Evolutionary conservation across 306 rosid species (phyloP), one percentile per base, ranked within the genome.

Genomic region (Sindora glabra): DNA sequence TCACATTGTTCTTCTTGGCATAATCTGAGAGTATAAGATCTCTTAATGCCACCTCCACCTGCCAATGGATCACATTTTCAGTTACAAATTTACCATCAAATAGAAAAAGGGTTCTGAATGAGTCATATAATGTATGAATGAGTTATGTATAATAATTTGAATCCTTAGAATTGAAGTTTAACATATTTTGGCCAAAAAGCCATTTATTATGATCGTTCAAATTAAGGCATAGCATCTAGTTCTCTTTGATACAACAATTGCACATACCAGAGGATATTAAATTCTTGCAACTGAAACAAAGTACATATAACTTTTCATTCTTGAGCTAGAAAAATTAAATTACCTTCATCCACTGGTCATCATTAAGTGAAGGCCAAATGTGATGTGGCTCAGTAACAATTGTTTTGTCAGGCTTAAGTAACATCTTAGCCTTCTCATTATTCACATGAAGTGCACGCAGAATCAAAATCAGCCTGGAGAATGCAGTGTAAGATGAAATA

Each of bases 321-420:
- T n/a, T n/a, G n/a, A n/a, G n/a, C n/a, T n/a, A 18, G 25, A 41
- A 49, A 8, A 48, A 11, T 7, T 18, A 61, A 46, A 12, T 62
- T 69, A 91, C 98, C 97, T 94, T 94, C 99, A 94, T 94, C 99
- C 99, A 94, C 45, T 94, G 99, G 44, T 94, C 99, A 78, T 94
- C 99, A 21, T 57, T 78, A 42, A 94, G 94, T 66, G 99, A 94
- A 25, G 99, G 99, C 99, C 99, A 94, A 48, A 94, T 94, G 77
- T 94, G 99, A 77, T 94, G 99, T 27, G 99, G 94, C 71, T 94
- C 97, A 6, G 99, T 94, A 40, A 94, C 52, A 29, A 94, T 78
- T 8, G 95, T 86, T 62, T 89, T 94, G 81, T 94, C 99, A 34
- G 99, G 99, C 83, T 89, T 94, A 64, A 94, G 72, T 16, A 94